Evolutionary conservation across 2,329 filamentous ascomycete genomes (phyloP).

Genomic region (Fusarium sarcochroum): DNA sequence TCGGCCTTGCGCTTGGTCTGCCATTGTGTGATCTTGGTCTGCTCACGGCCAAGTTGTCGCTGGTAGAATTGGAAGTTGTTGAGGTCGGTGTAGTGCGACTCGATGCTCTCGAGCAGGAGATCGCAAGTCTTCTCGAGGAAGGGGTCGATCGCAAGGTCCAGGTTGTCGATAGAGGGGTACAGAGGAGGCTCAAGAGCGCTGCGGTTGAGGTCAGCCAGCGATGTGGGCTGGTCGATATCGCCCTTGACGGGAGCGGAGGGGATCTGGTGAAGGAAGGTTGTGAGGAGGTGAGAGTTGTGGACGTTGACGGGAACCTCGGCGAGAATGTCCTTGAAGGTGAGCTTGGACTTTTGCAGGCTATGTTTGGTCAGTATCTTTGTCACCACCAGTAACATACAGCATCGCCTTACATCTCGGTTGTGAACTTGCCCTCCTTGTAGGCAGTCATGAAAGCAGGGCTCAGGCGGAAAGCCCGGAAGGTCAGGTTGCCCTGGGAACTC

Average conservation of each 20-base stretch:
- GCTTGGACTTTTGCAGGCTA: slow-evolving; percentile 93
- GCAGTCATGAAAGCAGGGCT: slow-evolving; percentile 89
- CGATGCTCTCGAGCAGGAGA: slow-evolving; percentile 94
- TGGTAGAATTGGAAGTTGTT: slow-evolving; percentile 99
- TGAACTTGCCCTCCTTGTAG: slow-evolving; percentile 98
- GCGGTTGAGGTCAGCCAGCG: slow-evolving; percentile 81
- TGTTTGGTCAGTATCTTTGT: slow-evolving; percentile 28
- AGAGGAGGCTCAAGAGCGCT: slow-evolving; percentile 76
- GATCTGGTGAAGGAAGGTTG: slow-evolving; percentile 93
- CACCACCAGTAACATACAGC: background rate
- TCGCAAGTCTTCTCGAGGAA: slow-evolving; percentile 99
- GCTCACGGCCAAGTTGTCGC: slow-evolving; percentile 91
- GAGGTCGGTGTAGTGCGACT: slow-evolving; percentile 97
- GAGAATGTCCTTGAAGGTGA: slow-evolving; percentile 94
- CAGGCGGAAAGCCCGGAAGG: slow-evolving; percentile 90
- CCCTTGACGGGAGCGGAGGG: slow-evolving; percentile 73
- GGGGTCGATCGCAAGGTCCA: slow-evolving; percentile 95
- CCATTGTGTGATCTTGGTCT: slow-evolving; percentile 97
- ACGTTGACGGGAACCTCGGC: slow-evolving; percentile 89
- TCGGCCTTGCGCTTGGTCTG: slow-evolving; percentile 97
- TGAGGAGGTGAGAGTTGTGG: slow-evolving; percentile 98
- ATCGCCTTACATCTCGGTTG: slow-evolving; percentile 83
- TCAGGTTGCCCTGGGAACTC: slow-evolving; percentile 91
- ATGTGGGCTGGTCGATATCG: slow-evolving; percentile 81
- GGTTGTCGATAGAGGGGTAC: slow-evolving; percentile 88